phyloP scores from a whole-genome alignment of 768 basidiomycete species.

The Paxillus involutus region DNA sequence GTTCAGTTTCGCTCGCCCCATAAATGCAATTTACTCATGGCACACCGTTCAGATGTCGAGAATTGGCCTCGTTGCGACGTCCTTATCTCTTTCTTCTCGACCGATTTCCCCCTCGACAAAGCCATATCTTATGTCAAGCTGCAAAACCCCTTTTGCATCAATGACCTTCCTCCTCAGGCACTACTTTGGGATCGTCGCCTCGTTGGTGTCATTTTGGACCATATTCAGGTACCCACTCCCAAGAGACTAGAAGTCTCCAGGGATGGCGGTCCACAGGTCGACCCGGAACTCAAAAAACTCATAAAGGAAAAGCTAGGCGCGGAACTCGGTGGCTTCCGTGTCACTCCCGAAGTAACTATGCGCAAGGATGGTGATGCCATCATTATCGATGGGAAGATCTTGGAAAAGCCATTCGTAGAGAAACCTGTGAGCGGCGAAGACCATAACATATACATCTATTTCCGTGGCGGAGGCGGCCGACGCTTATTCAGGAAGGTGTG shows the following conservation, averaged over 20 bases:
- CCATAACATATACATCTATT: conserved; percentile 99
- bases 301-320: conserved; percentile 80
- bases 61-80: conserved; percentile 98
- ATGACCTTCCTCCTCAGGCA: conserved; percentile 89
- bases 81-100: conserved; percentile 98
- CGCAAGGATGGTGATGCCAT: conserved; percentile 89
- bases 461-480: conserved; percentile 88
- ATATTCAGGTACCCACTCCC: conserved; percentile 90
- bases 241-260: conserved; percentile 87
- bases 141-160: conserved; percentile 92
- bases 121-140: conserved; percentile 91
- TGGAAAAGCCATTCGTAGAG: conserved; percentile 98
- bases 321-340: conserved; percentile 65
- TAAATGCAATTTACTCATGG: conserved; percentile 3
- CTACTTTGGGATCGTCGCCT: conserved; percentile 98
- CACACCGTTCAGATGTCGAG: conserved; percentile 68
- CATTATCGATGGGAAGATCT: conserved; percentile 83
- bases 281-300: conserved; percentile 68
- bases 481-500: conserved; percentile 90
- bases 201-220: conserved; percentile 89
- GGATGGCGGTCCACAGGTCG: conserved; percentile 90
- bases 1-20: background rate
- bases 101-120: conserved; percentile 96
- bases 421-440: conserved; percentile 99
- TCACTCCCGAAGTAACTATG: conserved; percentile 78